These are phyloP conservation scores for Tranzscheliella williamsii DNA, from an alignment of 1,284 basidiomycete genomes.

Conservation along the genomic window DNA sequence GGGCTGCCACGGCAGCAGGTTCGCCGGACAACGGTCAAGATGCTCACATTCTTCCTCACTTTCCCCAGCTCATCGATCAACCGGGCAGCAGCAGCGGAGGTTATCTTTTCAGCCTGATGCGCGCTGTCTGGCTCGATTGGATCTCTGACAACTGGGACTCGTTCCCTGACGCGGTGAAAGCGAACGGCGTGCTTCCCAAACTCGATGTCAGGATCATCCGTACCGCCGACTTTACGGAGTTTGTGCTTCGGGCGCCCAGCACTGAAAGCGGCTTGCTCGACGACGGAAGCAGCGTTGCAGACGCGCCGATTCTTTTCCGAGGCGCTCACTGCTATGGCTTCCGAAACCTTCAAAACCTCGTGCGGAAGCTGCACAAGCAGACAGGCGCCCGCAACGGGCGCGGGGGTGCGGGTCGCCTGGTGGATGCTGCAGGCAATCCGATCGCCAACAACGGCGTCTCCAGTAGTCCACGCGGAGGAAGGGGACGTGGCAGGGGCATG, in stretches of 20 bases:
- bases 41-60: slow-evolving; percentile 18
- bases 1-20: background rate
- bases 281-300: background rate
- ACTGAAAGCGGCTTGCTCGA: background rate
- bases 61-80: slow-evolving; percentile 78
- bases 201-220: slow-evolving; percentile 50
- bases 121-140: slow-evolving; percentile 45
- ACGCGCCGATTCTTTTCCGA: slow-evolving; percentile 71
- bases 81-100: slow-evolving; percentile 89
- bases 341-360: slow-evolving; percentile 94
- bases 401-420: slow-evolving; percentile 33
- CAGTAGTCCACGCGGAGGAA: slow-evolving; percentile 5
- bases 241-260: slow-evolving; percentile 60
- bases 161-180: slow-evolving; percentile 6
- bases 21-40: background rate
- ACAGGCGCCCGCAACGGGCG: slow-evolving; percentile 65
- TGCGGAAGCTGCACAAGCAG: slow-evolving; percentile 71
- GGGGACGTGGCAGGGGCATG: slow-evolving; percentile 55
- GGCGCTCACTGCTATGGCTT: slow-evolving; percentile 97
- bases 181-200: slow-evolving; percentile 20
- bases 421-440: slow-evolving; percentile 23
- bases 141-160: slow-evolving; percentile 12
- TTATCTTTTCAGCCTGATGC: slow-evolving; percentile 71
- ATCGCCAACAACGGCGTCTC: slow-evolving; percentile 1
- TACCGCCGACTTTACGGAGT: slow-evolving; percentile 69